Percentiles rank a stretch among this genome's conserved stretches.
These are phyloP conservation scores for Lentithecium fluviatile DNA, from an alignment of 495 filamentous ascomycete genomes.

Conservation along the genomic window DNA sequence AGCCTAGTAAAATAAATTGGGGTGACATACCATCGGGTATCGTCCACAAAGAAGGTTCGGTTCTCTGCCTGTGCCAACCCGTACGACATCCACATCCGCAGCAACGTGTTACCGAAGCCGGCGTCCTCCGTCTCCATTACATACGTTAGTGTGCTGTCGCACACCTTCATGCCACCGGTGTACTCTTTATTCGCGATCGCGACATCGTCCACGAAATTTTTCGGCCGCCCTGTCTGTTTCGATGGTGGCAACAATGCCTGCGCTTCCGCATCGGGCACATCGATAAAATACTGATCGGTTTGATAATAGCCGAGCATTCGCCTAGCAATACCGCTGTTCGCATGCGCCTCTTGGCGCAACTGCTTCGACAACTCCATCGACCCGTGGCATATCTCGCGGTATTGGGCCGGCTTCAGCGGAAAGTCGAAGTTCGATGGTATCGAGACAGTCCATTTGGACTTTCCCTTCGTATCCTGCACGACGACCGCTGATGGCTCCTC, in stretches of 20 bases:
- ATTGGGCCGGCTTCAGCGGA: slow-evolving; percentile 58
- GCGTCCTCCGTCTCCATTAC: slow-evolving; percentile 65
- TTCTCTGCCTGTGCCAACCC: slow-evolving; percentile 68
- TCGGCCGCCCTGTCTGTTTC: slow-evolving; percentile 28
- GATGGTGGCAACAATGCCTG: slow-evolving; percentile 54
- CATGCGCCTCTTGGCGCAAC: slow-evolving; percentile 40
- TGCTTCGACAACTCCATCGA: slow-evolving; percentile 55
- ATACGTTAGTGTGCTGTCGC: slow-evolving; percentile 66
- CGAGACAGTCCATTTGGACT: slow-evolving; percentile 65
- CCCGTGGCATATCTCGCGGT: slow-evolving; percentile 59
- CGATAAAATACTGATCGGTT: slow-evolving; percentile 63
- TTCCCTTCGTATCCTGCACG: slow-evolving; percentile 56
- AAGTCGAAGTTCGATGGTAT: slow-evolving; percentile 60
- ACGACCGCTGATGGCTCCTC: slow-evolving; percentile 59
- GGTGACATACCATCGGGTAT: slow-evolving; percentile 60
- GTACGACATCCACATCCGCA: slow-evolving; percentile 75
- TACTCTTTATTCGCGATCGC: slow-evolving; percentile 33
- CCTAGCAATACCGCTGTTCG: slow-evolving; percentile 36
- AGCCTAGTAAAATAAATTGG: neutral
- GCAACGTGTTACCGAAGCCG: slow-evolving; percentile 65
- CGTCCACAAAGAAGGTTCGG: slow-evolving; percentile 72
- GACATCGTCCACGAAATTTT: slow-evolving; percentile 33
- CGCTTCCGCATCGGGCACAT: slow-evolving; percentile 62
- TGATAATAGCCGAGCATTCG: slow-evolving; percentile 57
- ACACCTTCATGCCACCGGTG: slow-evolving; percentile 47